These are phyloP conservation scores for Vigna hirtella DNA, from an alignment of 306 rosid species.

Conservation along the genomic window DNA sequence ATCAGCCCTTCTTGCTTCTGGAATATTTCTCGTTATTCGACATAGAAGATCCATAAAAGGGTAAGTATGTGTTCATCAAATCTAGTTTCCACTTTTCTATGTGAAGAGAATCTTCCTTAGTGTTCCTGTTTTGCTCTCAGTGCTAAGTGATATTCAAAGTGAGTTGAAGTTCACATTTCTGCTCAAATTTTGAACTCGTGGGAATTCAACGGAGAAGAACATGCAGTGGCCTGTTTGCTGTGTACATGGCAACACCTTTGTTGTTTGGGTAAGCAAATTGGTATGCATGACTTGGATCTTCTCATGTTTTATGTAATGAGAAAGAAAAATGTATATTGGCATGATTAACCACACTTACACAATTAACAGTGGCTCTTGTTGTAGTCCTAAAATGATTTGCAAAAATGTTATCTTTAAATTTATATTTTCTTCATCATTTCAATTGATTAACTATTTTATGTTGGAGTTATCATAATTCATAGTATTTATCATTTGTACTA, in stretches of 20 bases:
- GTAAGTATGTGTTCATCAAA: constrained; percentile 13
- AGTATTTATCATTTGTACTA: constrained; percentile 33
- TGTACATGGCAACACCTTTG: background rate
- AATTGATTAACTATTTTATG: background rate
- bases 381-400: background rate
- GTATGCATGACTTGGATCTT: background rate
- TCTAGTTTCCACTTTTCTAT: constrained; percentile 21
- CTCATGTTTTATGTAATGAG: background rate
- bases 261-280: constrained; percentile 11
- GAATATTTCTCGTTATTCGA: constrained; percentile 49
- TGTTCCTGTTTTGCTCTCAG: constrained; percentile 16
- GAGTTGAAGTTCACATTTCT: constrained; percentile 17
- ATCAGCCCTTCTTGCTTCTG: constrained; percentile 60
- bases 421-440: background rate
- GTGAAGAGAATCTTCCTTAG: background rate
- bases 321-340: background rate
- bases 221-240: background rate
- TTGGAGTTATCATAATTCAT: constrained; percentile 11
- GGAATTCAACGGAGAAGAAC: background rate
- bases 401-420: background rate
- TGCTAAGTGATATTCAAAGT: background rate
- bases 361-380: background rate
- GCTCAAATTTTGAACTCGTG: constrained; percentile 7
- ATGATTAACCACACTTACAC: background rate
- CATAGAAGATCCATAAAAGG: constrained; percentile 49